Conservation (phyloP, 805 yeast genomes). For the Alloascoidea hylecoeti region DNA sequence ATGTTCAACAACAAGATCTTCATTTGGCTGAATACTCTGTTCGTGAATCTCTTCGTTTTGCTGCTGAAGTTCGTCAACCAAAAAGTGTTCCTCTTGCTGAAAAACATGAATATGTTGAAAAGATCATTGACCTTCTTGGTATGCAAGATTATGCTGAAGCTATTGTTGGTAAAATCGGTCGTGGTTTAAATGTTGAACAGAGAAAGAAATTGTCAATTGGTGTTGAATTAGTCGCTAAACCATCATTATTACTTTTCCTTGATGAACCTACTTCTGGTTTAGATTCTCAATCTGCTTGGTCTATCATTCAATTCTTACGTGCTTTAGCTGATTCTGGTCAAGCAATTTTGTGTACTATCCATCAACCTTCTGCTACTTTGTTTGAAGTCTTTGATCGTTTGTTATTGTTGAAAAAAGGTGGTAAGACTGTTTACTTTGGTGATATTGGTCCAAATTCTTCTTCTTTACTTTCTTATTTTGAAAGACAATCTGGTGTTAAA, state of each 20-base stretch:
- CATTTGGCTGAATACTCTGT: constrained; percentile 39
- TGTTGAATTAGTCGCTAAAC: constrained; percentile 40
- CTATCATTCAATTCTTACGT: constrained; percentile 36
- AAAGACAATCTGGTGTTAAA: constrained; percentile 8
- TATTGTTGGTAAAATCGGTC: constrained; percentile 29
- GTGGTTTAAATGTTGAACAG: constrained; percentile 40
- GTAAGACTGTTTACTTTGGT: constrained; percentile 10
- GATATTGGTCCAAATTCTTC: constrained; percentile 3
- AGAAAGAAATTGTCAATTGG: constrained; percentile 40
- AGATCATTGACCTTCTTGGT: constrained; percentile 31
- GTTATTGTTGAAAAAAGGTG: constrained; percentile 15
- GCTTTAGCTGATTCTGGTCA: constrained; percentile 37
- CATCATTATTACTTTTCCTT: constrained; percentile 33
- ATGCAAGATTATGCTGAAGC: constrained; percentile 43
- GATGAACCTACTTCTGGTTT: constrained; percentile 52
- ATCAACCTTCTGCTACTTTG: constrained; percentile 20
- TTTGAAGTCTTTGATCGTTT: constrained; percentile 18
- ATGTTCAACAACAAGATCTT: constrained; percentile 47
- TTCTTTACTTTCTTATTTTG: constrained; percentile 11
- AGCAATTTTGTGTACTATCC: constrained; percentile 39
- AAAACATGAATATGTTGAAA: constrained; percentile 36
- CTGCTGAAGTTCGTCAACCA: constrained; percentile 35
- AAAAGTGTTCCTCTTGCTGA: constrained; percentile 24
- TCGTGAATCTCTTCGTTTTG: constrained; percentile 35
- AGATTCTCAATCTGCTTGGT: constrained; percentile 47